A percentile compares a stretch with the other conserved stretches of the same genome.
phyloP scores from a whole-genome alignment of 768 basidiomycete species.

The Gymnopilus dilepis region DNA sequence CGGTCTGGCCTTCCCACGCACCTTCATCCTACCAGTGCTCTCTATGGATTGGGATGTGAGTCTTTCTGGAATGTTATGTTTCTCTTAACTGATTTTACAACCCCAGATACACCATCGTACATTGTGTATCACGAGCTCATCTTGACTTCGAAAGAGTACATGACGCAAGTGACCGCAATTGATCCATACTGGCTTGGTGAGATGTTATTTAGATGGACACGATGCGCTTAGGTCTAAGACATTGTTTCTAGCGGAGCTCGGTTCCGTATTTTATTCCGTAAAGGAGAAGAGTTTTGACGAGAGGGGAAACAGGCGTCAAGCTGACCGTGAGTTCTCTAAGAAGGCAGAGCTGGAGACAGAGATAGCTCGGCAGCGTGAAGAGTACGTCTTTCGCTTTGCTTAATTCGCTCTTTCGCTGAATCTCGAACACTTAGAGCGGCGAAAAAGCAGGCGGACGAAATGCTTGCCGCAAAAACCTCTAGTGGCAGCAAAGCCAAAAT shows the following conservation, averaged over 20 bases:
- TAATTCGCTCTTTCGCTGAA: conserved; percentile 9
- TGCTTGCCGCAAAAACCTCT: conserved; percentile 56
- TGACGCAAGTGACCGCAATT: conserved; percentile 98
- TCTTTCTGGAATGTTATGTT: conserved; percentile 17
- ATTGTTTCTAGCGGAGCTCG: conserved; percentile 74
- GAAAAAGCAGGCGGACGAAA: conserved; percentile 66
- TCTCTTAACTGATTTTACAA: conserved; percentile 17
- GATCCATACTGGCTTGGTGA: conserved; percentile 97
- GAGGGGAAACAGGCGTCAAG: conserved; percentile 72
- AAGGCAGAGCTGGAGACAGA: conserved; percentile 91
- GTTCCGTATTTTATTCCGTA: conserved; percentile 96
- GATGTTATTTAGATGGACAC: conserved; percentile 21
- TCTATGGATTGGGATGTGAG: conserved; percentile 95
- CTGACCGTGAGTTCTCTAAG: conserved; percentile 91
- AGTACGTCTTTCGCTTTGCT: conserved; percentile 46
- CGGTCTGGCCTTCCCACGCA: conserved; percentile 95
- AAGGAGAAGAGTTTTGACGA: conserved; percentile 98
- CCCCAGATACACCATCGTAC: conserved; percentile 89
- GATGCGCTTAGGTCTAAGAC: neutral
- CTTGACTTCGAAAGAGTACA: conserved; percentile 94
- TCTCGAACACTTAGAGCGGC: conserved; percentile 51
- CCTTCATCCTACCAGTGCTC: conserved; percentile 93
- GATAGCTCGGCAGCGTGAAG: conserved; percentile 85
- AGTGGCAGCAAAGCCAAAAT: conserved; percentile 63
- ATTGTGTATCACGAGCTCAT: conserved; percentile 97